These are phyloP conservation scores for Hymenoscyphus fraxineus DNA, from an alignment of 2,329 filamentous ascomycete genomes.

Conservation along the genomic window DNA sequence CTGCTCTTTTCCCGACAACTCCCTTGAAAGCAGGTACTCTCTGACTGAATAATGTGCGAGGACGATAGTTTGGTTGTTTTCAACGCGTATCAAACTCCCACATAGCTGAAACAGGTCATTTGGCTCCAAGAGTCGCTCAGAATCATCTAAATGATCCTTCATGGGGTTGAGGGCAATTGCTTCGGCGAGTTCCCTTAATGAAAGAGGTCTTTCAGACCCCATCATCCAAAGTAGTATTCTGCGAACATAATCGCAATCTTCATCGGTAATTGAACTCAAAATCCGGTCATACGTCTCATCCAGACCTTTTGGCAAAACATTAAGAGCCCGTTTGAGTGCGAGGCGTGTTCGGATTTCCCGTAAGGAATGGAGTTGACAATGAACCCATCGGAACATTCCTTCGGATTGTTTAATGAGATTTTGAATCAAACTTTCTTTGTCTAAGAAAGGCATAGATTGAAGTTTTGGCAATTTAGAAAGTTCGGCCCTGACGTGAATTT, in stretches of 20 bases:
- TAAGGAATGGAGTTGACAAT: not conserved
- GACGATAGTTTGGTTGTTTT: not conserved
- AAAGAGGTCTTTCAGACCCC: not conserved
- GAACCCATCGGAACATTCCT: not conserved
- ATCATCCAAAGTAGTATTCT: not conserved
- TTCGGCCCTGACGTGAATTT: not conserved
- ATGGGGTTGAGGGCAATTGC: not conserved
- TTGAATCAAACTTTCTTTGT: not conserved
- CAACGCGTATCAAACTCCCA: not conserved
- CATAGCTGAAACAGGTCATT: not conserved
- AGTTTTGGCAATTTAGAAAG: not conserved
- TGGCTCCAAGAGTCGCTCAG: not conserved
- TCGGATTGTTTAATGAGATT: not conserved
- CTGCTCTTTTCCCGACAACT: not conserved
- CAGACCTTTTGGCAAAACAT: not conserved
- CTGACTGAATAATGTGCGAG: slow-evolving; percentile 34
- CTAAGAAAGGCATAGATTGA: not conserved
- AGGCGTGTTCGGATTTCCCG: not conserved
- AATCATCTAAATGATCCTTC: not conserved
- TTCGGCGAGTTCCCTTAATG: not conserved
- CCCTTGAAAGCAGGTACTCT: slow-evolving; percentile 31
- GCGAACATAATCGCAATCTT: not conserved
- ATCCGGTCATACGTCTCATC: not conserved
- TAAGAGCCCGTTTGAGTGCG: not conserved
- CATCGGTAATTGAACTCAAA: not conserved